phyloP scores from a whole-genome alignment of 768 basidiomycete species.

The Hypholoma sublateritium region DNA sequence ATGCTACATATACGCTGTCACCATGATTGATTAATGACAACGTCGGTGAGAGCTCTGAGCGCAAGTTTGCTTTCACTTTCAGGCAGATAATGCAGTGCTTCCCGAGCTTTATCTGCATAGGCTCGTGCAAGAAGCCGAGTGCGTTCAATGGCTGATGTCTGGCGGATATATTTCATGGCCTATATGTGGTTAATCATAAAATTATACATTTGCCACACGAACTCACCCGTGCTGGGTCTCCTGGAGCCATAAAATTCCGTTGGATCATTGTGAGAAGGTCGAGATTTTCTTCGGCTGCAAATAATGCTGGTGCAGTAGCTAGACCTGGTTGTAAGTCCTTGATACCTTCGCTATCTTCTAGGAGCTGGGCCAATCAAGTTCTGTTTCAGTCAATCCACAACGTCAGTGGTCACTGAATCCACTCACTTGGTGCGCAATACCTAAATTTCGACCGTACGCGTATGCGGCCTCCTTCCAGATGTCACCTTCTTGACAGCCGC shows the following conservation, averaged over 20 bases:
- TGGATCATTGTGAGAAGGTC: constrained; percentile 75
- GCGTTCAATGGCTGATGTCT: constrained; percentile 74
- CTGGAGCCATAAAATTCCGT: constrained; percentile 72
- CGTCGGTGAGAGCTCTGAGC: constrained; percentile 69
- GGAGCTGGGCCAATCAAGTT: constrained; percentile 49
- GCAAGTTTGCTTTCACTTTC: constrained; percentile 79
- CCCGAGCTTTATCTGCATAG: constrained; percentile 77
- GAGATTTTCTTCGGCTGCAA: constrained; percentile 83
- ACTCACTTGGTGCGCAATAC: constrained; percentile 66
- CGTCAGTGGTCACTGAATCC: not conserved
- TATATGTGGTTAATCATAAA: constrained; percentile 23
- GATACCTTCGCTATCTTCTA: constrained; percentile 82
- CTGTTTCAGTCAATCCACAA: constrained; percentile 1
- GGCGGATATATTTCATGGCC: constrained; percentile 67
- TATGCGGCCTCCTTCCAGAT: constrained; percentile 89
- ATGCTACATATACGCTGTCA: no score
- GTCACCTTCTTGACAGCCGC: constrained; percentile 76
- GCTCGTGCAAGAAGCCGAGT: constrained; percentile 73
- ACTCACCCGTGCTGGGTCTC: constrained; percentile 79
- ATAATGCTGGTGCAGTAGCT: constrained; percentile 82
- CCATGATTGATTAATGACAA: constrained; percentile 62
- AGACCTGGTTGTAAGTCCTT: constrained; percentile 39
- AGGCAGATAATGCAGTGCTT: constrained; percentile 68
- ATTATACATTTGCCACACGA: not conserved
- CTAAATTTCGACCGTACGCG: constrained; percentile 85